Evolutionary conservation across 2,329 filamentous ascomycete species (phyloP).

Genomic region (Xylariaceae sp.): DNA sequence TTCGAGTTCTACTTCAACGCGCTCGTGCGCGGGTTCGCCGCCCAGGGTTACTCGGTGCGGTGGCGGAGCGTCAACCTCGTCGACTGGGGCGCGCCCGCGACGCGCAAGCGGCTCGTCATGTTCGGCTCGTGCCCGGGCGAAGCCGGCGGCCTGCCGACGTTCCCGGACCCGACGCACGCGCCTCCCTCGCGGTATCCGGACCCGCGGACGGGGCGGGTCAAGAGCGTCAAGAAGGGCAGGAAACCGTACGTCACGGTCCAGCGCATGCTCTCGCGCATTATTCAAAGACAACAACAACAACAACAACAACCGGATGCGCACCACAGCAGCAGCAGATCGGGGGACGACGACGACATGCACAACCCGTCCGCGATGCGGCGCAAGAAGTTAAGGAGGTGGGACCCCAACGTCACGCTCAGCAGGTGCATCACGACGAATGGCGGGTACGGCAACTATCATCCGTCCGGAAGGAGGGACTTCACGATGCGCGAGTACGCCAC

Average conservation of each 20-base stretch:
- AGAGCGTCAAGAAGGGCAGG: slow-evolving; percentile 19
- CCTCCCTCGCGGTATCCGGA: slow-evolving; percentile 25
- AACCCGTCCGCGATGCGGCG: slow-evolving; percentile 28
- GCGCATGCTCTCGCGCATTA: slow-evolving; percentile 37
- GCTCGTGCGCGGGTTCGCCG: slow-evolving; percentile 59
- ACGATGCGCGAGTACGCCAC: slow-evolving; percentile 63
- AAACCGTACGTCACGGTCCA: slow-evolving; percentile 41
- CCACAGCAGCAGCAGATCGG: too few relatives aligned
- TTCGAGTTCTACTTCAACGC: slow-evolving; percentile 53
- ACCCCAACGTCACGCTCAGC: slow-evolving; percentile 42
- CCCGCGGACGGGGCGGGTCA: too few relatives aligned
- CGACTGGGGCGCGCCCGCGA: slow-evolving; percentile 47
- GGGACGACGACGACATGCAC: slow-evolving; percentile 35
- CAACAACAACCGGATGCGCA: too few relatives aligned
- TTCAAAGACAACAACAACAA: too few relatives aligned
- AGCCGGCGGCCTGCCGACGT: slow-evolving; percentile 56
- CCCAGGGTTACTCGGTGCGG: slow-evolving; percentile 61
- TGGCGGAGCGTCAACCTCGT: slow-evolving; percentile 57
- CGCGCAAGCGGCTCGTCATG: slow-evolving; percentile 48
- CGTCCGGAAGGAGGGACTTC: slow-evolving; percentile 55
- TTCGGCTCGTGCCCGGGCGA: slow-evolving; percentile 65
- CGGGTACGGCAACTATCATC: slow-evolving; percentile 56
- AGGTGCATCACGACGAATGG: slow-evolving; percentile 62
- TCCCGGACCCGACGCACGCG: slow-evolving; percentile 59
- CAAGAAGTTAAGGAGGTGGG: slow-evolving; percentile 35